Conservation (phyloP, 345 rosid genomes). For the Cardiospermum halicacabum region DNA sequence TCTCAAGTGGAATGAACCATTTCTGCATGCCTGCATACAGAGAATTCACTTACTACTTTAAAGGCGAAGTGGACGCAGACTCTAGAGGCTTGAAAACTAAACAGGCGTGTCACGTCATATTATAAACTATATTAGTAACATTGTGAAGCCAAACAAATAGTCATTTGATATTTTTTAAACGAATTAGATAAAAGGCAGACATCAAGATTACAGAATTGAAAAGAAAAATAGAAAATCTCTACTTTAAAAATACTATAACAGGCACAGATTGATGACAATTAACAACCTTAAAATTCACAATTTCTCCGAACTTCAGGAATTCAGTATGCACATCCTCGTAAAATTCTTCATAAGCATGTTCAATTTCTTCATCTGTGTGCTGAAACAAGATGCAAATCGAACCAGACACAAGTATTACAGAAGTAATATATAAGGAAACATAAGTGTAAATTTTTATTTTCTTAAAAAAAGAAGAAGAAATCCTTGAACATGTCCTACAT, state of each 20-base stretch:
- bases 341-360: slow-evolving; percentile 74
- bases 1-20: slow-evolving; percentile 84
- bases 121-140: neutral
- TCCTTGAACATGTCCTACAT: slow-evolving; percentile 1
- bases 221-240: neutral
- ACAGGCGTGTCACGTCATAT: neutral
- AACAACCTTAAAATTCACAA: slow-evolving; percentile 89
- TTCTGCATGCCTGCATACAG: slow-evolving; percentile 69
- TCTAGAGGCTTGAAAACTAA: neutral
- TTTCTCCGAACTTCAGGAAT: slow-evolving; percentile 89
- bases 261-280: slow-evolving; percentile 12
- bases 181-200: neutral
- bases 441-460: slow-evolving; percentile 2
- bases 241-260: neutral
- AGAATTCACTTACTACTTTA: slow-evolving; percentile 9
- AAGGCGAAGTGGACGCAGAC: neutral
- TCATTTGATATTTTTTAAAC: neutral
- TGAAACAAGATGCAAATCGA: slow-evolving; percentile 35
- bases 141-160: neutral
- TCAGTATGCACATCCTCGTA: slow-evolving; percentile 98
- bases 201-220: neutral
- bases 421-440: neutral
- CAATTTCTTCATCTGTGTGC: slow-evolving; percentile 94
- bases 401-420: slow-evolving; percentile 4
- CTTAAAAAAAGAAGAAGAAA: no score